phyloP scores from a whole-genome alignment of 352 stramenopile species.

The Elongisporangium senticosum region DNA sequence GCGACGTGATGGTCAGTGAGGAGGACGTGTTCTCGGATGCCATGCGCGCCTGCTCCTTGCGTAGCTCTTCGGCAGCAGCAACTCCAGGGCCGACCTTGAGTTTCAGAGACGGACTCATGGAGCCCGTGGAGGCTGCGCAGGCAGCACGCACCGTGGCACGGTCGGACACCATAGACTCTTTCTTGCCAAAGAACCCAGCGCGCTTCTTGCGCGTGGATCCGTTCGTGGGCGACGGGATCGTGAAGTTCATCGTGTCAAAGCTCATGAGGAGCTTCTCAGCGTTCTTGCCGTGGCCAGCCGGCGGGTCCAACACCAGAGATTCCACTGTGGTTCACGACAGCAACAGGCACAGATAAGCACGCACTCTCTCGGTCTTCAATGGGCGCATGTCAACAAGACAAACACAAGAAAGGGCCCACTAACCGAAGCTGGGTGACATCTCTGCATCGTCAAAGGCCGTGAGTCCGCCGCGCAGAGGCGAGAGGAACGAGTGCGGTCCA shows the following conservation, averaged over 20 bases:
- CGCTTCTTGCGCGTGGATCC: constrained; percentile 47
- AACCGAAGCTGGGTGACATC: constrained; percentile 70
- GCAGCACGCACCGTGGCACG: constrained; percentile 7
- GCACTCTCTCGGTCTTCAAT: constrained; percentile 20
- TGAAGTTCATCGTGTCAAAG: constrained; percentile 85
- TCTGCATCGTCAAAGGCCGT: constrained; percentile 42
- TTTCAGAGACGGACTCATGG: constrained; percentile 27
- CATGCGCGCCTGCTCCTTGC: constrained; percentile 26
- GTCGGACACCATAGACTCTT: constrained; percentile 9
- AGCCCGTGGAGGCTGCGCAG: constrained; percentile 12
- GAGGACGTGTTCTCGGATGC: background rate
- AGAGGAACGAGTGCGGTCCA: constrained; percentile 41
- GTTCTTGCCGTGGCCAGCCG: constrained; percentile 32
- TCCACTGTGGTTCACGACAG: constrained; percentile 36
- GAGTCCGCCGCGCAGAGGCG: constrained; percentile 40
- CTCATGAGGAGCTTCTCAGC: constrained; percentile 84
- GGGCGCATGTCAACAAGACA: constrained; percentile 20
- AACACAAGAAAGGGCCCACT: constrained; percentile 43
- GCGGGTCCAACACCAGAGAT: constrained; percentile 34
- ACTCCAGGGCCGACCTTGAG: constrained; percentile 21
- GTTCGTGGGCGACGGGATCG: constrained; percentile 70
- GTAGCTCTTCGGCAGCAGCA: constrained; percentile 24
- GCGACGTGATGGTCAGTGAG: constrained; percentile 12
- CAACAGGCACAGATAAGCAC: constrained; percentile 27
- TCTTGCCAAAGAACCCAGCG: constrained; percentile 31